Evolutionary conservation across 2,329 filamentous ascomycete genomes (phyloP).

Genomic region (Aspergillus neotritici): DNA sequence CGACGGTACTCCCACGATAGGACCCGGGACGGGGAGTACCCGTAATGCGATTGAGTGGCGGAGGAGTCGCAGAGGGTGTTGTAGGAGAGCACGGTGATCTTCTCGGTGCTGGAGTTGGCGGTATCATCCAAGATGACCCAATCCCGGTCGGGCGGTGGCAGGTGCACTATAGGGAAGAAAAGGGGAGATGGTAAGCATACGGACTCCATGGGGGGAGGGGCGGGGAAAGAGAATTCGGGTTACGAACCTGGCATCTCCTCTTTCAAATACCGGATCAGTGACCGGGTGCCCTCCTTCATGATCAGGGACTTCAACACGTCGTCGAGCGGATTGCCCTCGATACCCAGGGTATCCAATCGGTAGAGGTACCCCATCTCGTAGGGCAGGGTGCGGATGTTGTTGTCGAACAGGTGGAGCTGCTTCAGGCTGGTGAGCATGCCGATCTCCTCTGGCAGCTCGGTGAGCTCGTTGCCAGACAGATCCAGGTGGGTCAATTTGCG

Average conservation of each 20-base stretch:
- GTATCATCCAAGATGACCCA: constrained; percentile 67
- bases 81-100: constrained; percentile 82
- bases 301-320: constrained; percentile 72
- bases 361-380: constrained; percentile 84
- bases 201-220: too few species aligned
- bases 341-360: constrained; percentile 79
- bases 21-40: constrained; percentile 78
- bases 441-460: constrained; percentile 77
- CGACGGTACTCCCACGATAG: constrained; percentile 83
- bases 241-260: constrained; percentile 77
- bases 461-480: constrained; percentile 80
- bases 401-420: constrained; percentile 82
- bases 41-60: constrained; percentile 76
- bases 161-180: constrained; percentile 55
- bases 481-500: constrained; percentile 78
- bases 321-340: constrained; percentile 85
- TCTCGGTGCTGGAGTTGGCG: constrained; percentile 47
- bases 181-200: constrained; percentile 20
- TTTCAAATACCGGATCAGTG: constrained; percentile 73
- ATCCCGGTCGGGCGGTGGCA: constrained; percentile 69
- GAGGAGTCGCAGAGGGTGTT: constrained; percentile 95
- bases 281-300: constrained; percentile 79
- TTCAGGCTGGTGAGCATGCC: constrained; percentile 95
- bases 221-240: background rate
- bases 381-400: constrained; percentile 74